A percentile compares a stretch with the other conserved stretches of the same genome.
phyloP scores from a whole-genome alignment of 768 basidiomycete genomes.

The Tricholoma hemisulphureum region DNA sequence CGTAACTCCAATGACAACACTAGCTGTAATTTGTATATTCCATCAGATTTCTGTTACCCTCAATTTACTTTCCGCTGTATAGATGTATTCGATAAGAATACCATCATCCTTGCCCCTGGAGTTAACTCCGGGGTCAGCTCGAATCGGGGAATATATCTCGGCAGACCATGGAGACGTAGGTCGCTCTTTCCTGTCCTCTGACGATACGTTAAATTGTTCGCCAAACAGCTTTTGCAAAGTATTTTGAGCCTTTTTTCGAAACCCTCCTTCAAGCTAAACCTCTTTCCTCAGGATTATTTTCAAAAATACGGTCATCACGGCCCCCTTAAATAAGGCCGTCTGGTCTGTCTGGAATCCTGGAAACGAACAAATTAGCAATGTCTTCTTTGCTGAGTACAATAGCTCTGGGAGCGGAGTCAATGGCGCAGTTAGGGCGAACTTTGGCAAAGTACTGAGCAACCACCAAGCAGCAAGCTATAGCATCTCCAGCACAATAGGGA shows the following conservation, averaged over 20 bases:
- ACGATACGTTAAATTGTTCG: not conserved
- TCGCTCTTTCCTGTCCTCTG: not conserved
- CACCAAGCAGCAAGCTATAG: constrained; percentile 37
- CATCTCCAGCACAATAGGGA: constrained; percentile 46
- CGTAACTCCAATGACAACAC: constrained; percentile 42
- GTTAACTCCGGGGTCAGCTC: constrained; percentile 37
- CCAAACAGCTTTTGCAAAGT: constrained; percentile 21
- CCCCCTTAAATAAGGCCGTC: constrained; percentile 38
- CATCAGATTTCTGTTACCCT: not conserved
- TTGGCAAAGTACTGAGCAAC: constrained; percentile 37
- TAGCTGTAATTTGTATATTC: constrained; percentile 37
- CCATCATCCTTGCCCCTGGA: constrained; percentile 18
- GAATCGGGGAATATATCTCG: constrained; percentile 40
- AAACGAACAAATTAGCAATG: constrained; percentile 38
- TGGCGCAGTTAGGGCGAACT: constrained; percentile 36
- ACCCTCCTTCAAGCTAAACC: not conserved
- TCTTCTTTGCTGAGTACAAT: constrained; percentile 47
- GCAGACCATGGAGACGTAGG: constrained; percentile 47
- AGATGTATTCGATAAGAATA: constrained; percentile 9
- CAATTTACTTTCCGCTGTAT: not conserved
- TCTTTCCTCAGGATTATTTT: constrained; percentile 40
- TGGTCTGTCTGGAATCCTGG: constrained; percentile 47
- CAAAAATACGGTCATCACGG: constrained; percentile 43
- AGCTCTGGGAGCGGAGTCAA: constrained; percentile 41
- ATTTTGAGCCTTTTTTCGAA: constrained; percentile 7